Evolutionary conservation across 2,329 filamentous ascomycete species (phyloP).

Genomic region (Ceratocystis colombiana): DNA sequence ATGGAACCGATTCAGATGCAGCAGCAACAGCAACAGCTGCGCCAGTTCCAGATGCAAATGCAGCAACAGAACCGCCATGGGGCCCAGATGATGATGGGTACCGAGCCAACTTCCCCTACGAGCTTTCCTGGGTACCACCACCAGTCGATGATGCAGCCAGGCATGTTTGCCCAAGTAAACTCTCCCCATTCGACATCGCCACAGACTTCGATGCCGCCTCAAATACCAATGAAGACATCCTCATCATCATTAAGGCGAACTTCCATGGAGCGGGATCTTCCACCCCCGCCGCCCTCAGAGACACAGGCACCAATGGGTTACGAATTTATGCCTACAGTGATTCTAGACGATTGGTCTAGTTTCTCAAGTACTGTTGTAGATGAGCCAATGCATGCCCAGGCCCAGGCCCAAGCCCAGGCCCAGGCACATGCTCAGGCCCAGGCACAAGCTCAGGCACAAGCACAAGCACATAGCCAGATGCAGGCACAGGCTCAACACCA

Average conservation of each 20-base stretch:
- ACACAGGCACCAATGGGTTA: conserved; percentile 35
- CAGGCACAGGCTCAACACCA: conserved; percentile 24
- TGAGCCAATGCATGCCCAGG: conserved; percentile 26
- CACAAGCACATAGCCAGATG: conserved; percentile 18
- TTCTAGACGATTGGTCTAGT: conserved; percentile 38
- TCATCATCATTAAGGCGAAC: conserved; percentile 28
- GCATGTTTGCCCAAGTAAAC: conserved; percentile 24
- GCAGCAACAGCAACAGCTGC: conserved; percentile 30
- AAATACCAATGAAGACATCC: conserved; percentile 31
- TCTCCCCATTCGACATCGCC: conserved; percentile 21
- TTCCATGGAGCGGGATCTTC: conserved; percentile 33
- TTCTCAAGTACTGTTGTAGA: conserved; percentile 33
- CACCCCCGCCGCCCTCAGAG: conserved; percentile 29
- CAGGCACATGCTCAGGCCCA: conserved; percentile 18
- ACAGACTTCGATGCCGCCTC: conserved; percentile 27
- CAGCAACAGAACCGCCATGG: conserved; percentile 20
- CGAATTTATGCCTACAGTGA: conserved; percentile 35
- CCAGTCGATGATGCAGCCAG: conserved; percentile 30
- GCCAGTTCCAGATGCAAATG: not conserved
- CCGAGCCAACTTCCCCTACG: conserved; percentile 28
- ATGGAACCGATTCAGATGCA: conserved; percentile 29
- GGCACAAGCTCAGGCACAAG: conserved; percentile 8
- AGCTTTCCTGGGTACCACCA: conserved; percentile 31
- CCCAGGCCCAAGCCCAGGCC: conserved; percentile 11
- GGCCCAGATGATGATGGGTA: conserved; percentile 27